Base-by-base conservation (phyloP, 164 flowering plant species). In the Warburgia ugandensis region DNA sequence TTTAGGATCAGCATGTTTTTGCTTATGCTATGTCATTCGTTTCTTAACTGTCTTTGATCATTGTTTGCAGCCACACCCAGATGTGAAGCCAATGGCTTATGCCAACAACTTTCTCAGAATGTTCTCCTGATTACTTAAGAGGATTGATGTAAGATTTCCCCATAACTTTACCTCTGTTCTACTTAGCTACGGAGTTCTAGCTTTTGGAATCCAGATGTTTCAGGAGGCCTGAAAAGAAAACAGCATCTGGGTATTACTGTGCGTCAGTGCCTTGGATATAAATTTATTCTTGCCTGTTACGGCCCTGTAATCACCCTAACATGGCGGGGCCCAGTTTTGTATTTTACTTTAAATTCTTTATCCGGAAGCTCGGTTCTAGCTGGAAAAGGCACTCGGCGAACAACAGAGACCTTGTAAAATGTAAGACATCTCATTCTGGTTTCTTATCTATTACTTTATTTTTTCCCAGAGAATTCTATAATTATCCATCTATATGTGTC, bases 61-160 rank as follows among this genome's bases (percentile, higher is more conserved):
- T 19, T 61, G n/a, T 43, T 52, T 78, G 71, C 94, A 88, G 96
- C 78, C 82, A 16, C 98, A 88, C 63, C 96, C 98, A 26, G 86
- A 85, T 55, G 95, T 92, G 20, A 92, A 75, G 75, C 95, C 96
- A 36, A 92, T 92, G 96, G 99, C 95, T 44, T 92, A 88, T 73
- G 98, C 96, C 14, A 92, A 77, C 74, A 85, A 92, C 71, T 92
- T 92, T 75, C 80, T 85, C 45, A 63, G 88, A 12, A 72, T 91
- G 85, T 88, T 91, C 71, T 69, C 76, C 31, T 89, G 59, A 62
- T 58, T 29, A 21, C 43, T 29, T 35, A 35, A 27, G 21, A 45
- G 49, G 13, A 45, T 32, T 45, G 37, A 2, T 6, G 37, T 46
- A 12, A 20, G 38, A 45, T 17, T 41, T 52, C 48, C 29, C 35